Evolutionary conservation across 1,284 basidiomycete genomes (phyloP).

Genomic region (Moesziomyces aphidis): DNA sequence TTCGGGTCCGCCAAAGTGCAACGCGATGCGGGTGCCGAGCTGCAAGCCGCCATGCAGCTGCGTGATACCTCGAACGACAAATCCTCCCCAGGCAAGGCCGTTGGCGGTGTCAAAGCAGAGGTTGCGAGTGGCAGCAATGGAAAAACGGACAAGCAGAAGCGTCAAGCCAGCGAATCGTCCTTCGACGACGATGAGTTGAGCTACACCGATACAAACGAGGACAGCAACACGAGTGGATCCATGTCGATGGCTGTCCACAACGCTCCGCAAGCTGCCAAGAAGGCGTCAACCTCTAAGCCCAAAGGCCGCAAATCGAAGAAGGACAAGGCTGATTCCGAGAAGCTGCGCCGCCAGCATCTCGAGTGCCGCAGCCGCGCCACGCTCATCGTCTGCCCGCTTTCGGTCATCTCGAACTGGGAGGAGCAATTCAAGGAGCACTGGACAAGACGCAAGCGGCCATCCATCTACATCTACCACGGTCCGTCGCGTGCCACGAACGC

Average conservation of each 20-base stretch:
- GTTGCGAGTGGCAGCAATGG: not conserved
- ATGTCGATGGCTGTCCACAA: slow-evolving; percentile 36
- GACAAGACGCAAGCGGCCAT: slow-evolving; percentile 39
- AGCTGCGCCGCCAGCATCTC: slow-evolving; percentile 53
- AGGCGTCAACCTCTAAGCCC: slow-evolving; percentile 73
- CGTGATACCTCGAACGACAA: not conserved
- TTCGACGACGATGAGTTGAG: slow-evolving; percentile 11
- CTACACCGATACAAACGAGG: slow-evolving; percentile 10
- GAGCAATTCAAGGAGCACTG: slow-evolving; percentile 93
- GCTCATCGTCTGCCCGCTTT: slow-evolving; percentile 94
- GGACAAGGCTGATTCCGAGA: slow-evolving; percentile 71
- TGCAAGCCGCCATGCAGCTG: slow-evolving; percentile 13
- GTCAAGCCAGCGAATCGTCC: slow-evolving; percentile 14
- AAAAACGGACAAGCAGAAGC: slow-evolving; percentile 1
- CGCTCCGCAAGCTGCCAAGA: slow-evolving; percentile 27
- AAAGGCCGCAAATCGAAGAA: slow-evolving; percentile 68
- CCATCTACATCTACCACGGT: slow-evolving; percentile 96
- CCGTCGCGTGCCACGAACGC: slow-evolving; percentile 87
- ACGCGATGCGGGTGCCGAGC: slow-evolving; percentile 13
- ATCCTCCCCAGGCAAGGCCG: slow-evolving; percentile 3
- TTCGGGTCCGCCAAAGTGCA: slow-evolving; percentile 72
- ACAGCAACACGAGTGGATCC: slow-evolving; percentile 11
- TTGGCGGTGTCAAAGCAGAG: slow-evolving; percentile 9
- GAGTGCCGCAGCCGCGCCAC: slow-evolving; percentile 80
- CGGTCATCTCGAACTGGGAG: slow-evolving; percentile 98